A percentile compares a stretch with the other conserved stretches of the same genome.
phyloP scores from a whole-genome alignment of 2,329 filamentous ascomycete species.

The Penicillium vulpinum region DNA sequence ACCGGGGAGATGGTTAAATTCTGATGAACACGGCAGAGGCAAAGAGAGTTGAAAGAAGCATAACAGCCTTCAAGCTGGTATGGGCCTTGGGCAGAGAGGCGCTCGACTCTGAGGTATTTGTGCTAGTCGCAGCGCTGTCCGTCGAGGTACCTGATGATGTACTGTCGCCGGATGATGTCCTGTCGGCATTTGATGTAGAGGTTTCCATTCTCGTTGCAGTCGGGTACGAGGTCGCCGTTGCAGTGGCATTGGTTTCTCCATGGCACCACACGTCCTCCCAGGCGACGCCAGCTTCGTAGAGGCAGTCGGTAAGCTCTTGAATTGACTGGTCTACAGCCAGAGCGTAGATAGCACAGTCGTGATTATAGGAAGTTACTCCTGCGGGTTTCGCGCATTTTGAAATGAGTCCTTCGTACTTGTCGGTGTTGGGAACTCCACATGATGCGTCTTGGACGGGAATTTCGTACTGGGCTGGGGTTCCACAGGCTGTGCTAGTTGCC shows the following conservation, averaged over 20 bases:
- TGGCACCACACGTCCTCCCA: constrained; percentile 30
- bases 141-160: constrained; percentile 3
- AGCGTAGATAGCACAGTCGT: constrained; percentile 26
- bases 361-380: constrained; percentile 20
- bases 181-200: too few species aligned
- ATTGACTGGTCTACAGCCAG: constrained; percentile 25
- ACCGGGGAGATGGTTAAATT: background rate
- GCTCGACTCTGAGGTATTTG: background rate
- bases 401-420: constrained; percentile 19
- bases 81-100: background rate
- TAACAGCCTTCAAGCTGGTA: background rate
- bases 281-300: constrained; percentile 23
- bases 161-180: background rate
- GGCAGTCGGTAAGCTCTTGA: constrained; percentile 27
- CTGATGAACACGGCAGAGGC: background rate
- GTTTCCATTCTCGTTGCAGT: constrained; percentile 14
- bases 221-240: constrained; percentile 19
- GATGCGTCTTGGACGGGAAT: constrained; percentile 28
- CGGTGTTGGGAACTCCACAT: constrained; percentile 26
- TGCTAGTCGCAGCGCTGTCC: background rate
- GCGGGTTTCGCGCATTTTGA: constrained; percentile 22
- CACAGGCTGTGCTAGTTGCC: constrained; percentile 16
- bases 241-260: constrained; percentile 21
- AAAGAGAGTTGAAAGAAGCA: constrained; percentile 6
- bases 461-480: constrained; percentile 22